These are phyloP conservation scores for Acanthamoeba culbertsoni DNA, from an alignment of 208 protist genomes.

Conservation along the genomic window DNA sequence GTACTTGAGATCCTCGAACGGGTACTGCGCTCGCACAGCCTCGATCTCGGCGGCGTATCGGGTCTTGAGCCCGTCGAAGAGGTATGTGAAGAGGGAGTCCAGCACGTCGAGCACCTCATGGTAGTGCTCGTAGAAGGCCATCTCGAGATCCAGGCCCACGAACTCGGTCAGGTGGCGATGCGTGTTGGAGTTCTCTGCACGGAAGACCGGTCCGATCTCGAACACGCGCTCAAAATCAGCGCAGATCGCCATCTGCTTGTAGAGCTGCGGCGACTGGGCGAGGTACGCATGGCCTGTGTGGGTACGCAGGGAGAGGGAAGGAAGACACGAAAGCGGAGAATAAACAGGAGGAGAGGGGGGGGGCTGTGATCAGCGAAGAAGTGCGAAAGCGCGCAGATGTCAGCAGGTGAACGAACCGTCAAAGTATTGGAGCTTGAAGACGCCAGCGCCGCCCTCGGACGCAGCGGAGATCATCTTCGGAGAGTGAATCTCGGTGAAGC, in stretches of 20 bases:
- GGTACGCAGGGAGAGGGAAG: neutral
- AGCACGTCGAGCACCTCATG: slow-evolving; percentile 97
- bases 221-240: slow-evolving; percentile 92
- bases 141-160: slow-evolving; percentile 99
- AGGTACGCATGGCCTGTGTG: slow-evolving; percentile 90
- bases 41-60: slow-evolving; percentile 88
- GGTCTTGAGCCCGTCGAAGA: slow-evolving; percentile 92
- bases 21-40: slow-evolving; percentile 90
- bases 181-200: slow-evolving; percentile 99
- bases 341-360: too few species aligned
- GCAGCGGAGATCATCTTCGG: slow-evolving; percentile 98
- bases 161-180: slow-evolving; percentile 99
- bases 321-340: neutral
- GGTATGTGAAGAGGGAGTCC: slow-evolving; percentile 94
- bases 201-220: slow-evolving; percentile 84
- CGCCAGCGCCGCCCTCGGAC: slow-evolving; percentile 94
- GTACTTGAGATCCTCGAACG: slow-evolving; percentile 89
- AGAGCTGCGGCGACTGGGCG: slow-evolving; percentile 99
- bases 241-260: slow-evolving; percentile 99
- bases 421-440: slow-evolving; percentile 91
- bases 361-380: neutral
- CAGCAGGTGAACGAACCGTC: slow-evolving; percentile 67
- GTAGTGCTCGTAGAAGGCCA: slow-evolving; percentile 99
- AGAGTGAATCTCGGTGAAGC: slow-evolving; percentile 98
- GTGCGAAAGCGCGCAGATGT: neutral